Evolutionary conservation across 2,329 filamentous ascomycete species (phyloP), one percentile per base, ranked within the genome.

Genomic region (Arthrobotrys musiformis): DNA sequence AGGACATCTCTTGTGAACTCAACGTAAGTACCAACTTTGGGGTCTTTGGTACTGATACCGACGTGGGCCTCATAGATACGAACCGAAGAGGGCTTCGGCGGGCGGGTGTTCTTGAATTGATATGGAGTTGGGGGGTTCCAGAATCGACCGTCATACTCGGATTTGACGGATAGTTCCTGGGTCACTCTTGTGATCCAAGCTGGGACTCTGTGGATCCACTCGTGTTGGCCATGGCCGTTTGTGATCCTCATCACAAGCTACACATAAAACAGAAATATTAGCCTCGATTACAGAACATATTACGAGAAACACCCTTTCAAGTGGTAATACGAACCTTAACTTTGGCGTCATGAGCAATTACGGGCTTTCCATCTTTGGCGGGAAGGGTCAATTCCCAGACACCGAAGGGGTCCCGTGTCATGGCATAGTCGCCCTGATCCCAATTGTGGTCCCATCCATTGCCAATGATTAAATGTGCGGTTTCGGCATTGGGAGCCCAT

Each of bases 51-150:
- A 4, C 94, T 97, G 80, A 99, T 99, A 61, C 95, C 95, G 46
- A 99, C 93, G 82, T 99, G 95, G n/a, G 95, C 95, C 85, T 99
- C 95, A 84, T 99, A 99, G 73, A 99, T 93, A 61, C 95, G 91
- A n/a, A 89, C 89, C 81, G 93, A 97, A 70, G 86, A 84, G 0
- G 95, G 95, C 86, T 94, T 96, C 83, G 90, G 90, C 5, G 94
- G 95, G 61, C 91, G 88, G 54, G 88, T 81, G 83, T 98, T 89
- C 85, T 96, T 94, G 87, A 97, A 97, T 67, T 88, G 86, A 83
- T 98, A 98, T 82, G 86, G 89, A 58, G 87, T 84, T 2, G 93
- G 93, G 35, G 95, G 95, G 82, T 98, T 97, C 95, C 95, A 99
- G 86, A 99, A 97, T 63, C 93, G 89, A 24, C 93, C 94, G 83